These are phyloP conservation scores for Strigomonas culicis DNA, from an alignment of 208 protist species.

Conservation along the genomic window DNA sequence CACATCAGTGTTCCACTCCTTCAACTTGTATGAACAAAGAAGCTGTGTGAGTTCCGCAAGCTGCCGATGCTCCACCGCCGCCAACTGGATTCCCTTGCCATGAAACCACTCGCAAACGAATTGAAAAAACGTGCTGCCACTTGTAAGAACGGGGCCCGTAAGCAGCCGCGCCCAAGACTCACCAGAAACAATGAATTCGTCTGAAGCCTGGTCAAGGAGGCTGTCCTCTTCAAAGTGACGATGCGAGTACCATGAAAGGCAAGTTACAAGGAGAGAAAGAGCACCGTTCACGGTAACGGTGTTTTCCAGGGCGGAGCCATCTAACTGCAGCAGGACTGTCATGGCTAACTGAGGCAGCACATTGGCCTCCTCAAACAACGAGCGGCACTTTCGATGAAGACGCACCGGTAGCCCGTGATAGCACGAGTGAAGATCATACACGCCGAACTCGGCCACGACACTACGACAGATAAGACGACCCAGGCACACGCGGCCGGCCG, in stretches of 20 bases:
- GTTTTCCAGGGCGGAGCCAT: slow-evolving; percentile 11
- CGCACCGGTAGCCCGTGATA: slow-evolving; percentile 54
- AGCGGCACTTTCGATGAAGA: slow-evolving; percentile 46
- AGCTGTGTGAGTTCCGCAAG: slow-evolving; percentile 38
- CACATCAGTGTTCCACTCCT: slow-evolving; percentile 19
- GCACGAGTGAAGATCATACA: slow-evolving; percentile 48
- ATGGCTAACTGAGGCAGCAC: slow-evolving; percentile 33
- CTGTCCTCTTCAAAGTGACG: slow-evolving; percentile 78
- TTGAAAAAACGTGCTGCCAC: too few species aligned
- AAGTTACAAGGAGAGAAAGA: slow-evolving; percentile 29
- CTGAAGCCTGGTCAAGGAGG: slow-evolving; percentile 34
- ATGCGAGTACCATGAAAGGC: slow-evolving; percentile 73
- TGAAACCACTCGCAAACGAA: slow-evolving; percentile 26
- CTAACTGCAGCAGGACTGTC: slow-evolving; percentile 24
- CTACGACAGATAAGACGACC: slow-evolving; percentile 28
- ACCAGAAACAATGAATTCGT: slow-evolving; percentile 42
- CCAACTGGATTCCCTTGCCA: slow-evolving; percentile 12
- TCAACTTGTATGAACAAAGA: slow-evolving; percentile 33
- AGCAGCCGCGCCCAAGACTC: not conserved
- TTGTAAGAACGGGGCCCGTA: too few species aligned
- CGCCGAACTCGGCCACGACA: slow-evolving; percentile 69
- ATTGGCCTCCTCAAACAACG: slow-evolving; percentile 30
- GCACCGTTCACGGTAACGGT: slow-evolving; percentile 23
- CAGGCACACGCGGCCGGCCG: slow-evolving; percentile 12
- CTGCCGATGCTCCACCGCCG: slow-evolving; percentile 21